Evolutionary conservation across 805 yeast species (phyloP), one percentile per base, ranked within the genome.

Genomic region (Priceomyces melissophilus): DNA sequence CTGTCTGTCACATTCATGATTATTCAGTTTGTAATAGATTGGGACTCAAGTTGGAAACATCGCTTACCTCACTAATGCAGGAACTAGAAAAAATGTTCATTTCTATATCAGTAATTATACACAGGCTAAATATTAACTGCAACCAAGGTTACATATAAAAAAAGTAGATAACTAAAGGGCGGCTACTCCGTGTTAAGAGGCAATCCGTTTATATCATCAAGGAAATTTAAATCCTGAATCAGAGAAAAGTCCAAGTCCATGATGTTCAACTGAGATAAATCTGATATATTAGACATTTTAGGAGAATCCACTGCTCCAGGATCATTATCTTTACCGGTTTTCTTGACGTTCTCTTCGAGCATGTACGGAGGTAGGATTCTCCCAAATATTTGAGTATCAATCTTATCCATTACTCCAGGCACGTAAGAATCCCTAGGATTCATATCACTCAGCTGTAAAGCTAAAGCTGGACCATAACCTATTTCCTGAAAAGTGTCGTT

Each of bases 341-440:
- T 15, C 16, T 33, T 41, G 33, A 42, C 50, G 38, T 55, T 58
- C 37, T 48, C 55, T 40, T 66, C 71, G 36, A 81, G 69, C 95
- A 87, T 87, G 56, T 85, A 87, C 3, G 95, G 93, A 2, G 96
- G 96, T 37, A 87, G 57, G 47, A 84, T 82, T 30, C 86, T 67
- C 1, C 96, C 96, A 67, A 88, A 88, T 13, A 88, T 73, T 54
- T 87, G 90, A 54, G 87, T 79, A 57, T 88, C 96, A 35, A 88
- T 62, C 49, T 83, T 85, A 58, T 88, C 96, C 71, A 88, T 84
- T 32, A 86, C 82, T 3, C 95, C 93, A 1, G 93, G 87, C 45
- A 85, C 73, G 52, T 86, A 85, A 39, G 66, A 61, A 31, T 59
- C 38, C 12, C 6, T n/a, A 9, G 30, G 30, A 27, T 7, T 14